phyloP scores from a whole-genome alignment of 208 protist species.

The Trypanosoma scelopori region DNA sequence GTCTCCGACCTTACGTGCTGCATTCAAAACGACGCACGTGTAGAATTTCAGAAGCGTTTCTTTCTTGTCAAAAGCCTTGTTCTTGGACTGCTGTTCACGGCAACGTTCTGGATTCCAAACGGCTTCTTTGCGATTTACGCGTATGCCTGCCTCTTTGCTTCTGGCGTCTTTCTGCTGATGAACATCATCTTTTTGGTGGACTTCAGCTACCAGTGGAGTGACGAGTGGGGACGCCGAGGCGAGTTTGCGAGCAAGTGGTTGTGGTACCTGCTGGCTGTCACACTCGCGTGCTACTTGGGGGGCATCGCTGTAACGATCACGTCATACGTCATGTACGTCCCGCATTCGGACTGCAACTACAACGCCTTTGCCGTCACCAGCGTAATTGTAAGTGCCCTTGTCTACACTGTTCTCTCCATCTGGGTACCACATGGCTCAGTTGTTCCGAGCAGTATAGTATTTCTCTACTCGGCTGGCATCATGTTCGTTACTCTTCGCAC shows the following conservation, averaged over 20 bases:
- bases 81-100: conserved; percentile 52
- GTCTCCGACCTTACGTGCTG: conserved; percentile 90
- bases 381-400: conserved; percentile 67
- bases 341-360: conserved; percentile 78
- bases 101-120: conserved; percentile 85
- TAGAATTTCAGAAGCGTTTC: conserved; percentile 74
- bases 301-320: conserved; percentile 47
- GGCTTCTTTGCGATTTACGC: conserved; percentile 82
- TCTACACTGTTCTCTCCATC: conserved; percentile 85
- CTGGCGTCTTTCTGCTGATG: conserved; percentile 81
- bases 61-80: conserved; percentile 80
- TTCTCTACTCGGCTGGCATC: conserved; percentile 85
- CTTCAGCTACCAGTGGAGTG: conserved; percentile 93
- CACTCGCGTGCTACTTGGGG: conserved; percentile 43
- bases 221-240: conserved; percentile 85
- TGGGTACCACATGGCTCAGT: conserved; percentile 87
- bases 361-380: conserved; percentile 85
- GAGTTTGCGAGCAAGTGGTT: conserved; percentile 83
- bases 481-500: conserved; percentile 87
- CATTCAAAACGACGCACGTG: conserved; percentile 64
- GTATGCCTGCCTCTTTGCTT: conserved; percentile 80
- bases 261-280: conserved; percentile 79
- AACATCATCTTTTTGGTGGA: conserved; percentile 94
- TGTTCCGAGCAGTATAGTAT: conserved; percentile 91
- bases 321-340: conserved; percentile 79